Base-by-base conservation (phyloP, 441 rosid species). In the Geranium incanum region DNA sequence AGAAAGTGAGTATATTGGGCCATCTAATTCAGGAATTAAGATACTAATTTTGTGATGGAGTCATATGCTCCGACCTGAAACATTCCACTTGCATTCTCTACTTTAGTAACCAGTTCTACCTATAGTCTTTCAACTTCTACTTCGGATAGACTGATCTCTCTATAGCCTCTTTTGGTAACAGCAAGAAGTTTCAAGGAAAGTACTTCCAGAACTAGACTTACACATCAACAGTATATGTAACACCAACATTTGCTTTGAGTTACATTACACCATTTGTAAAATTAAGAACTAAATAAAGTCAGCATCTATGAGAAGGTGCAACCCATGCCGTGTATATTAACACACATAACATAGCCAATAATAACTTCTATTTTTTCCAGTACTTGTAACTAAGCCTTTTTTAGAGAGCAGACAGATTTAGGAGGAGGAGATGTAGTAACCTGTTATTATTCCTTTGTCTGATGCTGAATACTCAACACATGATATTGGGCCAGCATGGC, bases 361-460 rank as follows among this genome's bases (percentile, higher is more conserved):
- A 43, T 43, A 43, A 43, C 50, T 43, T 43, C 50, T 43, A 11
- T 43, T 43, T 43, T 43, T 43, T 43, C 50, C 11, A 43, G 50
- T 43, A 1, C 50, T 43, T 43, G 1, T 43, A 43, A 15, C 60
- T 52, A 52, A n/a, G 60, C 60, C 19, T 15, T 52, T 52, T 52
- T n/a, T 12, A 52, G 7, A 52, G 60, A 52, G 15, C 19, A 52
- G n/a, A 52, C 19, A n/a, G 6, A n/a, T 15, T 52, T 3, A 52
- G 60, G 60, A 52, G 18, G 57, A 50, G 57, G 19, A 52, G 60
- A 52, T 52, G 7, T 52, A 15, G 60, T 52, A 72, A 95, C 99
- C 99, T 83, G 99, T 95, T 74, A 95, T 87, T 84, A 95, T 90
- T 80, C 98, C 99, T 81, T 81, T 85, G 81, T 92, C 99, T 59